These are phyloP conservation scores for Coemansia pectinata DNA, from an alignment of 192 early-diverging fungal species.

Conservation along the genomic window DNA sequence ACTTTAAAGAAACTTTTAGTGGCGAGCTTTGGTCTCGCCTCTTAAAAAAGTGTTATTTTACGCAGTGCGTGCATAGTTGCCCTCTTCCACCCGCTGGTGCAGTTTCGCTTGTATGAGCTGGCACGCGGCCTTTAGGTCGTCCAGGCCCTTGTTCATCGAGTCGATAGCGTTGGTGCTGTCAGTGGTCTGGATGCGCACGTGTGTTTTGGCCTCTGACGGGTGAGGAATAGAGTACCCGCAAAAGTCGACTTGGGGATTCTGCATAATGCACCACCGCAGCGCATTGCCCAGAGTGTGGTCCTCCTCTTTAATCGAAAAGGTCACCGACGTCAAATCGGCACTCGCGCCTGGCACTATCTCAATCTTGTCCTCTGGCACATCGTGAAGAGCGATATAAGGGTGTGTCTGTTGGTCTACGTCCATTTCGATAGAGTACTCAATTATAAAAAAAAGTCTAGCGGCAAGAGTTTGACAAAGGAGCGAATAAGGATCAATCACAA, in stretches of 20 bases:
- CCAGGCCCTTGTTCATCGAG: slow-evolving; percentile 83
- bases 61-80: slow-evolving; percentile 56
- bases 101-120: slow-evolving; percentile 67
- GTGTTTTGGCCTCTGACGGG: slow-evolving; percentile 89
- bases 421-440: slow-evolving; percentile 6
- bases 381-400: slow-evolving; percentile 44
- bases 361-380: slow-evolving; percentile 42
- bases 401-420: slow-evolving; percentile 8
- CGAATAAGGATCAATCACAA: not conserved
- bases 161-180: slow-evolving; percentile 74
- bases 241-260: slow-evolving; percentile 89
- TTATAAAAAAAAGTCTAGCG: not conserved
- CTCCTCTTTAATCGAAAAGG: slow-evolving; percentile 89
- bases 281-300: slow-evolving; percentile 97
- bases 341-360: slow-evolving; percentile 58
- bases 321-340: slow-evolving; percentile 74
- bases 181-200: slow-evolving; percentile 93
- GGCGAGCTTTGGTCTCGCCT: slow-evolving; percentile 1
- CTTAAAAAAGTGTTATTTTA: slow-evolving; percentile 2
- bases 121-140: slow-evolving; percentile 75
- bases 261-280: slow-evolving; percentile 90
- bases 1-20: not conserved
- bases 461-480: not conserved
- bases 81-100: slow-evolving; percentile 58
- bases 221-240: slow-evolving; percentile 98